Evolutionary conservation across 495 filamentous ascomycete genomes (phyloP).

Genomic region (Aspergillus ostianus): DNA sequence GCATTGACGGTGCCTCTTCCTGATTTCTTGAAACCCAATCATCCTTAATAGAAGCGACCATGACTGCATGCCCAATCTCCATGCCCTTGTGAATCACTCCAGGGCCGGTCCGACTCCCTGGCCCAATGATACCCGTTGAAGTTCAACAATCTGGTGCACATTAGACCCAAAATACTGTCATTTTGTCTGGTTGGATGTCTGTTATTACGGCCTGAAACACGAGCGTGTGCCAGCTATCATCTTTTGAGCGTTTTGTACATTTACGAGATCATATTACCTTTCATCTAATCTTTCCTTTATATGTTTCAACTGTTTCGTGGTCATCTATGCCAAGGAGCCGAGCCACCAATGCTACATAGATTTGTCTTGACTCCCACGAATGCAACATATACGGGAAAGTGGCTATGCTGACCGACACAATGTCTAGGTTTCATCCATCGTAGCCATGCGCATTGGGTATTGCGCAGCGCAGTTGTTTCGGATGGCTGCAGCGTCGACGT

Average conservation of each 20-base stretch:
- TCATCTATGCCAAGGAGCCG: background rate
- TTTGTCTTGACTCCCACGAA: background rate
- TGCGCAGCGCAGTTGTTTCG: background rate
- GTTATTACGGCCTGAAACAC: background rate
- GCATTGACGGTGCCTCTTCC: conserved; percentile 51
- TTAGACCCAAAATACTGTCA: background rate
- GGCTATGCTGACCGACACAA: background rate
- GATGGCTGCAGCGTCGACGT: background rate
- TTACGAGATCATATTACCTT: background rate
- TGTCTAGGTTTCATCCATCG: background rate
- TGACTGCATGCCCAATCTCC: background rate
- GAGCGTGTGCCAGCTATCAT: background rate
- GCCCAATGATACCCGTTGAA: background rate
- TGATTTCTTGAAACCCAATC: background rate
- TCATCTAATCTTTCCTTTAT: background rate
- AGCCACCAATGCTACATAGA: background rate
- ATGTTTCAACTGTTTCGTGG: background rate
- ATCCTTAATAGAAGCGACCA: background rate
- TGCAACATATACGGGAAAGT: background rate
- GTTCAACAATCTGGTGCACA: background rate
- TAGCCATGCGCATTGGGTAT: background rate
- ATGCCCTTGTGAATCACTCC: background rate
- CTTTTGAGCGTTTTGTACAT: background rate
- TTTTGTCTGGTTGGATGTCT: background rate
- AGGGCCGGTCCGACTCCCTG: background rate